Conservation (phyloP, 176 grass and related monocot genomes). For the Oryza glaberrima region DNA sequence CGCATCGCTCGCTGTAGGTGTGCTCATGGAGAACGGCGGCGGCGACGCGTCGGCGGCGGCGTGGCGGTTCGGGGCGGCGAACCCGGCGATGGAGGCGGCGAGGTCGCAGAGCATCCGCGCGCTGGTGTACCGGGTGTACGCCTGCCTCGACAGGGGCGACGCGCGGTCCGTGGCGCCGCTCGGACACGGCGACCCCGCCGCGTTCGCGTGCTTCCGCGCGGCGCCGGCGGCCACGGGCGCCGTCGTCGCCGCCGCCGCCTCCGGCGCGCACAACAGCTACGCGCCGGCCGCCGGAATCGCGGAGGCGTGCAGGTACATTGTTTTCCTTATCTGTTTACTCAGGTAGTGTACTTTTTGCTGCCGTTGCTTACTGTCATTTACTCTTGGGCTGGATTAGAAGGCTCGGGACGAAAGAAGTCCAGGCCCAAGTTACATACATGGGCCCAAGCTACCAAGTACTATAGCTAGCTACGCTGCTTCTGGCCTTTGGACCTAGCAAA, state of each 20-base stretch:
- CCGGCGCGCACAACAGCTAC: constrained; percentile 39
- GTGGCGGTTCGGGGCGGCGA: constrained; percentile 47
- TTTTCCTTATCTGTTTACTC: no score
- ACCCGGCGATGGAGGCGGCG: constrained; percentile 24
- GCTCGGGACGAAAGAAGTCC: no score
- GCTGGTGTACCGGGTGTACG: neutral
- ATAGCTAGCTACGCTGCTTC: no score
- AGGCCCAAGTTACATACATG: no score
- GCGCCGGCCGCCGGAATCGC: neutral
- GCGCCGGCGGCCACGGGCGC: constrained; percentile 24
- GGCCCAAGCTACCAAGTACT: no score
- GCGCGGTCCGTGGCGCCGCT: constrained; percentile 41
- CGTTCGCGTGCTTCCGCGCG: constrained; percentile 48
- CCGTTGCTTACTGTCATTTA: no score
- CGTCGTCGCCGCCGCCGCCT: neutral
- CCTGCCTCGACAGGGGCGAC: constrained; percentile 26
- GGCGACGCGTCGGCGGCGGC: neutral
- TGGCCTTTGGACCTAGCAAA: no score
- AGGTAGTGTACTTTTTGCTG: no score
- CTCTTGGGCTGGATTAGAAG: no score
- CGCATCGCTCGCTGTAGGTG: no score
- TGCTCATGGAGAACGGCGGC: constrained; percentile 19
- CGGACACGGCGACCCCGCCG: constrained; percentile 48
- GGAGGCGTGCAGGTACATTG: constrained; percentile 38
- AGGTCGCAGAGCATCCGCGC: constrained; percentile 27